These are phyloP conservation scores for Nemania sp. DNA, from an alignment of 2,329 filamentous ascomycete genomes.

Conservation along the genomic window DNA sequence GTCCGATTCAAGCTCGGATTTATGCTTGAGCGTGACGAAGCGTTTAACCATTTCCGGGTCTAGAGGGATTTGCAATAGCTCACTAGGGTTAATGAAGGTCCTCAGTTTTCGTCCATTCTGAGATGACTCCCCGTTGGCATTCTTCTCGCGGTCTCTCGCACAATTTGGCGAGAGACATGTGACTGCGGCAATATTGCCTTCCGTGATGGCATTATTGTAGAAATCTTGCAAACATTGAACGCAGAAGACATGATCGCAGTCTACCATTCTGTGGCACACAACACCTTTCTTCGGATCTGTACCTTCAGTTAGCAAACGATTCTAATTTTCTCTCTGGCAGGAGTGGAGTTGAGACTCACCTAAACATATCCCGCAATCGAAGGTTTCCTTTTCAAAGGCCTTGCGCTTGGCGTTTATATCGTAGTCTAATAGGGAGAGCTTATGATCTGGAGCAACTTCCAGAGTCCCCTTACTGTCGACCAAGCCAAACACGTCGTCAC, in stretches of 20 bases:
- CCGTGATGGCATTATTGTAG: conserved; percentile 83
- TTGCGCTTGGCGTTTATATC: conserved; percentile 74
- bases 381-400: conserved; percentile 81
- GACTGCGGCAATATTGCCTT: conserved; percentile 79
- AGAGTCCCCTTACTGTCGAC: conserved; percentile 54
- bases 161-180: conserved; percentile 82
- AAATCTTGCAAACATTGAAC: conserved; percentile 84
- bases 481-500: conserved; percentile 65
- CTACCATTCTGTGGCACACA: conserved; percentile 78
- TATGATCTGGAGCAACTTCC: conserved; percentile 59
- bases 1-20: conserved; percentile 88
- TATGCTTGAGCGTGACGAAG: conserved; percentile 89
- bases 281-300: conserved; percentile 85
- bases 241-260: conserved; percentile 92
- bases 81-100: conserved; percentile 75
- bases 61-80: conserved; percentile 78
- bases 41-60: conserved; percentile 75
- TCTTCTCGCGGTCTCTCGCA: conserved; percentile 61
- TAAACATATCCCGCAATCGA: conserved; percentile 85
- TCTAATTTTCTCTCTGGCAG: background rate
- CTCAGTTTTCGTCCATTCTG: conserved; percentile 64
- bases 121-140: conserved; percentile 38
- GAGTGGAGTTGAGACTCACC: conserved; percentile 46
- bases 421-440: conserved; percentile 76
- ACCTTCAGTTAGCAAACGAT: conserved; percentile 27